Conservation (phyloP, 495 filamentous ascomycete species). For the Penicillium herquei region DNA sequence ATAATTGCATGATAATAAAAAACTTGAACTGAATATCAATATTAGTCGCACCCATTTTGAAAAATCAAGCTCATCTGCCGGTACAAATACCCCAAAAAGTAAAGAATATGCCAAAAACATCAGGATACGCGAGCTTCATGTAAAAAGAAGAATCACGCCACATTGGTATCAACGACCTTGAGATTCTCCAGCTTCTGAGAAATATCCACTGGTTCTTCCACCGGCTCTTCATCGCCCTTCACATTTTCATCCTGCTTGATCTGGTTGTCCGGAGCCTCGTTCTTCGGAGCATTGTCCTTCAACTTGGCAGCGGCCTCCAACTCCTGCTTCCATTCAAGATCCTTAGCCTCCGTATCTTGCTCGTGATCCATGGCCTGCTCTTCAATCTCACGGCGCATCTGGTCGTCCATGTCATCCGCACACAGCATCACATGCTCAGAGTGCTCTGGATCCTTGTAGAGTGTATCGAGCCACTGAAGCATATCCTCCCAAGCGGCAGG, state of each 20-base stretch:
- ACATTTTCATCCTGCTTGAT: not conserved
- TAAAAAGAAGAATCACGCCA: not conserved
- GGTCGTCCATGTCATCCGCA: slow-evolving; percentile 10
- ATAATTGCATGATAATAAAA: too few relatives aligned
- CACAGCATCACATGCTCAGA: slow-evolving; percentile 22
- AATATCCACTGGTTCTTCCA: not conserved
- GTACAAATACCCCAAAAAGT: too few relatives aligned
- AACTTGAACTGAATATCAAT: too few relatives aligned
- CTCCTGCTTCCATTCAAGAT: not conserved
- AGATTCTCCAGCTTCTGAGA: not conserved
- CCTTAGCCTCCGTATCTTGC: not conserved
- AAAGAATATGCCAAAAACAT: not conserved
- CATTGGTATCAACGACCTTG: not conserved
- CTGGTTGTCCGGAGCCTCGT: not conserved
- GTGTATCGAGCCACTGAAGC: slow-evolving; percentile 41
- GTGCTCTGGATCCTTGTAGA: slow-evolving; percentile 32
- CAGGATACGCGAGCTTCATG: too few relatives aligned
- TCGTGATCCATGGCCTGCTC: not conserved
- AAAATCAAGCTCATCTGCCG: too few relatives aligned
- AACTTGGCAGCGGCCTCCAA: not conserved
- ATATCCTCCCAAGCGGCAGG: slow-evolving; percentile 35
- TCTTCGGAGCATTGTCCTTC: not conserved
- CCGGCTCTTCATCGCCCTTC: not conserved
- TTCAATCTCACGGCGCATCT: not conserved
- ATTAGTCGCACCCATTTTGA: too few relatives aligned